These are phyloP conservation scores for Paracamarosporium sp. DNA, from an alignment of 2,329 filamentous ascomycete species.

Conservation along the genomic window DNA sequence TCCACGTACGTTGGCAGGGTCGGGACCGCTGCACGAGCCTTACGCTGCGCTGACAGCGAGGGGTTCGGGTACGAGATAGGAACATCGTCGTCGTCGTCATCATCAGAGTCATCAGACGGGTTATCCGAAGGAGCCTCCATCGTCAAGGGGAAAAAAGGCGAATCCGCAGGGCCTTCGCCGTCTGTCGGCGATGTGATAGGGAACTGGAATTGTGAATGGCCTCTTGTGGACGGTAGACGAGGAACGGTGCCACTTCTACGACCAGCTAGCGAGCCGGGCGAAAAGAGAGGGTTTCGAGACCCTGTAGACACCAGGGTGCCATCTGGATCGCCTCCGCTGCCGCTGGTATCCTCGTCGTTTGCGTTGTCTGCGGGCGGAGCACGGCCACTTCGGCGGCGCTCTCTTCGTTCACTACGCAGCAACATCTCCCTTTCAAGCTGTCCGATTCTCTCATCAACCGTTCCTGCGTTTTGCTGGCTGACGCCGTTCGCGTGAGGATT, in stretches of 20 bases:
- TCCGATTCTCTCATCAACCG: slow-evolving; percentile 61
- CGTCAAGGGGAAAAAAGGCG: slow-evolving; percentile 25
- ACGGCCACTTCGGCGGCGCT: slow-evolving; percentile 36
- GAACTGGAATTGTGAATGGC: slow-evolving; percentile 20
- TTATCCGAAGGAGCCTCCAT: slow-evolving; percentile 27
- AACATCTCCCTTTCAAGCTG: slow-evolving; percentile 62
- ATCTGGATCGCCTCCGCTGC: slow-evolving; percentile 55
- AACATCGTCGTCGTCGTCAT: slow-evolving; percentile 34
- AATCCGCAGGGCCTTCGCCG: slow-evolving; percentile 19
- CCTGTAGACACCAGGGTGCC: slow-evolving; percentile 38
- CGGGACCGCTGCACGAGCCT: slow-evolving; percentile 32
- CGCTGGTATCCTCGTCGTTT: slow-evolving; percentile 51
- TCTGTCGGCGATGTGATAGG: slow-evolving; percentile 22
- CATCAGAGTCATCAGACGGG: slow-evolving; percentile 31
- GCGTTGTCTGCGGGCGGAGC: slow-evolving; percentile 28
- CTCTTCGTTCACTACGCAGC: slow-evolving; percentile 47
- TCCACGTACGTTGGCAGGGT: slow-evolving; percentile 63
- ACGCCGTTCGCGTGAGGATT: slow-evolving; percentile 46
- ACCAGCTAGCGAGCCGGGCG: slow-evolving; percentile 22
- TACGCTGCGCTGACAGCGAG: slow-evolving; percentile 26
- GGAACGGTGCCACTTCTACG: slow-evolving; percentile 24
- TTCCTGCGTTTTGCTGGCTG: slow-evolving; percentile 47
- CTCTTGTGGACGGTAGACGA: slow-evolving; percentile 19
- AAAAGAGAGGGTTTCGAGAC: slow-evolving; percentile 30
- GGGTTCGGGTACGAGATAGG: slow-evolving; percentile 35